Evolutionary conservation across 192 early-diverging fungal genomes (phyloP).

Genomic region (Gonapodya sp.): DNA sequence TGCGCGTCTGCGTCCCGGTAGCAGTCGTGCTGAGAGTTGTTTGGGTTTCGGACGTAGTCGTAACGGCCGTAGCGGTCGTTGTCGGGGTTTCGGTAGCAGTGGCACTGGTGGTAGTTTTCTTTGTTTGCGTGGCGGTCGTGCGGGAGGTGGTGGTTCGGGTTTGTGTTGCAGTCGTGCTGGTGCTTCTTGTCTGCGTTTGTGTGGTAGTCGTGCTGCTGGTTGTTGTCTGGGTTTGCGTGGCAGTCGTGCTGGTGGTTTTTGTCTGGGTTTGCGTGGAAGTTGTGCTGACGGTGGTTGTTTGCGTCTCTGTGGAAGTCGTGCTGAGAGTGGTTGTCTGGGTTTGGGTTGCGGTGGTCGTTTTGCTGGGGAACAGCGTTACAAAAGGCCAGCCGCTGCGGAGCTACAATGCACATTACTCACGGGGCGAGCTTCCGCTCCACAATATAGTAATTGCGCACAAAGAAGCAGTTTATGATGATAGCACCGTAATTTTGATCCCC

Average conservation of each 20-base stretch:
- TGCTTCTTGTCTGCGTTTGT: background rate
- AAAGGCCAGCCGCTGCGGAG: too few relatives aligned
- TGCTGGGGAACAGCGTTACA: background rate
- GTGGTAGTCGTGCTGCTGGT: background rate
- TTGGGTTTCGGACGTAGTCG: background rate
- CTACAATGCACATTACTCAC: too few relatives aligned
- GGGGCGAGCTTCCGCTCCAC: background rate
- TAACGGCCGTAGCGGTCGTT: background rate
- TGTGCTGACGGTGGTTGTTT: too few relatives aligned
- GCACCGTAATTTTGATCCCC: background rate
- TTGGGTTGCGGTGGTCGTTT: background rate
- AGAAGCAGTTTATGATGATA: background rate
- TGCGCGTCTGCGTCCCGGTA: background rate
- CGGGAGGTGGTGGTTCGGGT: too few relatives aligned
- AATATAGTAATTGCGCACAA: background rate
- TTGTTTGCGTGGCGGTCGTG: background rate
- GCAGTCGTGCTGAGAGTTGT: background rate
- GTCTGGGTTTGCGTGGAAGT: too few relatives aligned
- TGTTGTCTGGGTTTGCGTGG: background rate
- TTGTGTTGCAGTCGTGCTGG: slow-evolving; percentile 3
- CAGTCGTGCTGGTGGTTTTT: background rate
- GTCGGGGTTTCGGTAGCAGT: background rate
- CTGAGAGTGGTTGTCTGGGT: background rate
- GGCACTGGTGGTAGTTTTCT: background rate
- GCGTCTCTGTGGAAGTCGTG: too few relatives aligned